These are phyloP conservation scores for Condylostoma magnum DNA, from an alignment of 169 alveolate species.

Conservation along the genomic window DNA sequence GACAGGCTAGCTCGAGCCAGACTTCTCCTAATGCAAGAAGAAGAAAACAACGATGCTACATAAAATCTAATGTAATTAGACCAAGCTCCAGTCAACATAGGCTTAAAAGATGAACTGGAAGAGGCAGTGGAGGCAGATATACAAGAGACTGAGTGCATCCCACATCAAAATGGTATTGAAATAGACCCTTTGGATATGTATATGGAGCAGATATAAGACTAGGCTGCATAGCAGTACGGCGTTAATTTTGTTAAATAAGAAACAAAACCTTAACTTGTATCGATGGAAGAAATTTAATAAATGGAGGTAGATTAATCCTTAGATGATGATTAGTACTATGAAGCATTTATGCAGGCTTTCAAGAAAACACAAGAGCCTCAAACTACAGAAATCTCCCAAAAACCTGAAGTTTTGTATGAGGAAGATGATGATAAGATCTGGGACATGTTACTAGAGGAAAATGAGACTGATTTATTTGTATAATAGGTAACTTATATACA, in stretches of 20 bases:
- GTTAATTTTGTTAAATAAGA: neutral
- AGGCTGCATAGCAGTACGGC: conserved; percentile 10
- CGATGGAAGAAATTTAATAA: conserved; percentile 11
- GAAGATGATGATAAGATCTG: conserved; percentile 60
- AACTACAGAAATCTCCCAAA: conserved; percentile 33
- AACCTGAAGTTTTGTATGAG: conserved; percentile 39
- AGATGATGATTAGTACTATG: conserved; percentile 52
- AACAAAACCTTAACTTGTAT: too few relatives aligned
- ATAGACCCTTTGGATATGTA: conserved; percentile 16
- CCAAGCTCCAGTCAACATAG: neutral
- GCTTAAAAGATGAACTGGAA: conserved; percentile 30
- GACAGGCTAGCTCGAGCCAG: conserved; percentile 66
- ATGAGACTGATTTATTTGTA: conserved; percentile 47
- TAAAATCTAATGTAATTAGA: conserved; percentile 29
- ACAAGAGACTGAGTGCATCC: neutral
- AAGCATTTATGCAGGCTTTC: conserved; percentile 44
- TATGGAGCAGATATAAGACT: conserved; percentile 17
- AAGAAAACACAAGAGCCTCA: conserved; percentile 45
- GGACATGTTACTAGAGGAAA: conserved; percentile 51
- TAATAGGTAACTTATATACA: conserved; percentile 49
- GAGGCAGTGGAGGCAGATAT: neutral
- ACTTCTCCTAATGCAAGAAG: conserved; percentile 30
- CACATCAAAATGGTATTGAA: too few relatives aligned
- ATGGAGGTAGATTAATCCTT: conserved; percentile 31
- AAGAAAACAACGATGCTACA: conserved; percentile 35